Percentiles rank a stretch among this genome's conserved stretches.
Evolutionary conservation across 2,329 filamentous ascomycete species (phyloP).

Genomic region (Claviceps maximensis): DNA sequence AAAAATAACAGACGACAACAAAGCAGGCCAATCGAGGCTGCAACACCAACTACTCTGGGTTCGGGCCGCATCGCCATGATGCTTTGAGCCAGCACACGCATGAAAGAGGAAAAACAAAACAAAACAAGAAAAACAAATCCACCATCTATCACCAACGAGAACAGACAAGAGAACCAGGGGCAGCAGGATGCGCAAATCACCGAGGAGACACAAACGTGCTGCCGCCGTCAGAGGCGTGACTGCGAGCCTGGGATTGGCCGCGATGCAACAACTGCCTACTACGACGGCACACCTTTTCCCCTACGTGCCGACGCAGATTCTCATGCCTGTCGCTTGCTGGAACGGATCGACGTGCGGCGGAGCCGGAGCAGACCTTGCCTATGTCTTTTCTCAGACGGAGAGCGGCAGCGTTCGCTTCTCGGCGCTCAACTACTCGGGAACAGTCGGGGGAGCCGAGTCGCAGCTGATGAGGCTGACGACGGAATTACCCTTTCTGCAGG

Average conservation of each 20-base stretch:
- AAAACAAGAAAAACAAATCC: background rate
- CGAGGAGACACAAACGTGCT: background rate
- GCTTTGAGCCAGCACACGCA: background rate
- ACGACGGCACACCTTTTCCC: conserved; percentile 41
- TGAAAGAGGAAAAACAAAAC: background rate
- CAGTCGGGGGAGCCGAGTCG: conserved; percentile 32
- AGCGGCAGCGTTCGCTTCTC: conserved; percentile 37
- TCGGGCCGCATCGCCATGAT: background rate
- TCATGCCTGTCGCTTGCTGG: conserved; percentile 36
- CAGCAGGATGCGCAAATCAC: background rate
- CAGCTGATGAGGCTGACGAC: conserved; percentile 37
- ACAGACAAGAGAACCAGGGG: too few species aligned
- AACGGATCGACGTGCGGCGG: conserved; percentile 25
- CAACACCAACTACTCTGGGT: background rate
- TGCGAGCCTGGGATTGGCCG: conserved; percentile 1
- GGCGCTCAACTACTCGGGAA: conserved; percentile 51
- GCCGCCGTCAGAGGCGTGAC: background rate
- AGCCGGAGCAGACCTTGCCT: conserved; percentile 38
- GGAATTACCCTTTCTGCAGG: conserved; percentile 48
- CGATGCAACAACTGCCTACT: background rate
- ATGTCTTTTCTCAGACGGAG: conserved; percentile 51
- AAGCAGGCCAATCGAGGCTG: too few species aligned
- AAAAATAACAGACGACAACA: too few species aligned
- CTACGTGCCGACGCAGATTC: conserved; percentile 65
- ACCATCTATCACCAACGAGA: too few species aligned